Evolutionary conservation across 129 eudicot species (phyloP), one percentile per base, ranked within the genome.

Genomic region (Ambrosia artemisiifolia): DNA sequence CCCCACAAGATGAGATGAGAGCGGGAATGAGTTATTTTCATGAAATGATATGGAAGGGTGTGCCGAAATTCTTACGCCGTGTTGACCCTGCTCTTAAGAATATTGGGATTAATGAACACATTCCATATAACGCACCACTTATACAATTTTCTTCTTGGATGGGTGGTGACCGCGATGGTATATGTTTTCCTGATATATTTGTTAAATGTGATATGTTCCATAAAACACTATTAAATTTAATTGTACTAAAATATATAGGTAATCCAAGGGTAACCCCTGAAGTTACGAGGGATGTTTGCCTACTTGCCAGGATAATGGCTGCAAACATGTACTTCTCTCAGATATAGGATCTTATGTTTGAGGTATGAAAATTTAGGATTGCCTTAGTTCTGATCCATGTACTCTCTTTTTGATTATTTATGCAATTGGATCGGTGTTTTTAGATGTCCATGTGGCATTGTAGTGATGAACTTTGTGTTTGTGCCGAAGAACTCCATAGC

Each of bases 361-460:
- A 93, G 96, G 98, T 93, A 76, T 70, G 44, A 10, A 65, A 7
- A 38, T 19, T 49, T 12, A 2, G 3, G 3, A 40, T 33, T 60
- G 9, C n/a, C n/a, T n/a, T 66, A 66, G 14, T 55, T 30, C 14
- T 42, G 60, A 36, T 40, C 70, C 33, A 10, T 11, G 6, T 14
- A 40, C 32, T 17, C 0, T 28, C 4, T 28, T 32, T 14, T 50
- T 69, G 18, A 16, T 5, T 24, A 3, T 67, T 54, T 65, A 63
- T 79, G 57, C 43, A 10, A 7, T 12, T 63, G 57, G 48, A 17
- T 68, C 20, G 12, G 16, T 70, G 40, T 78, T 67, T 67, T 64
- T 76, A 94, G 99, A 65, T 94, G 83, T 94, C 99, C 65, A 94
- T 94, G 99, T 94, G 96, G 96, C 97, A 97, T n/a, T n/a, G n/a